Evolutionary conservation across 768 basidiomycete genomes (phyloP).

Genomic region (Boletus vinaceobasis): DNA sequence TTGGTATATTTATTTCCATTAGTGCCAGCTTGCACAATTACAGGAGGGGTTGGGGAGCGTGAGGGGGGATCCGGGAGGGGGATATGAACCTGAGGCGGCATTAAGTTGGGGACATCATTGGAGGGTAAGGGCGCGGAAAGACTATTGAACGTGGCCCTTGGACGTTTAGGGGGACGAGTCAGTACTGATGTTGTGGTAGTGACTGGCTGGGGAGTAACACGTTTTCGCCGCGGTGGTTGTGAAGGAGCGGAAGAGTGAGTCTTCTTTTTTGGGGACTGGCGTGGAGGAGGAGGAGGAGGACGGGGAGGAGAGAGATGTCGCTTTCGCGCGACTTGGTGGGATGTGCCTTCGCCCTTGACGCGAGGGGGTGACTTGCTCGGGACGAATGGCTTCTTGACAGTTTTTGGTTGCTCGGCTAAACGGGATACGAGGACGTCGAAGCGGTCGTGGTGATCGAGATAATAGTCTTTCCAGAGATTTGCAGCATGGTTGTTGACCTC

Average conservation of each 20-base stretch:
- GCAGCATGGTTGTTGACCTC: conserved; percentile 48
- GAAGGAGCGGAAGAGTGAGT: conserved; percentile 21
- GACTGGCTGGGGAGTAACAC: conserved; percentile 15
- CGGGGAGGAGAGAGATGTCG: conserved; percentile 22
- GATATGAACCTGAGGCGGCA: conserved; percentile 59
- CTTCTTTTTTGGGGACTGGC: conserved; percentile 24
- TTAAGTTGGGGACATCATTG: conserved; percentile 43
- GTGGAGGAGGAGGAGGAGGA: conserved; percentile 14
- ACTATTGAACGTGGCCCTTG: conserved; percentile 53
- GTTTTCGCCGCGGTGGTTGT: conserved; percentile 26
- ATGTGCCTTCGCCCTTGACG: conserved; percentile 9
- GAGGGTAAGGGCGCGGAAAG: conserved; percentile 43
- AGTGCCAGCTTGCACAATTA: conserved; percentile 40
- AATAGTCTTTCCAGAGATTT: conserved; percentile 78
- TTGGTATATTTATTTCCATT: conserved; percentile 63
- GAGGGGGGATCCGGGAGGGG: conserved; percentile 61
- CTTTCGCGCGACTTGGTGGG: conserved; percentile 37
- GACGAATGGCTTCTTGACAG: conserved; percentile 30
- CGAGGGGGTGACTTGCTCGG: conserved; percentile 7
- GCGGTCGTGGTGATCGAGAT: conserved; percentile 63
- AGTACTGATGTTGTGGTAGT: conserved; percentile 20
- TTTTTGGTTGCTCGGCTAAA: conserved; percentile 24
- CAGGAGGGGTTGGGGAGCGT: conserved; percentile 68
- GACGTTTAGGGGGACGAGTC: conserved; percentile 29
- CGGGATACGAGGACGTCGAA: conserved; percentile 43